These are phyloP conservation scores for Vitis hybrid DNA, from an alignment of 177 flowering plant species.

Conservation along the genomic window DNA sequence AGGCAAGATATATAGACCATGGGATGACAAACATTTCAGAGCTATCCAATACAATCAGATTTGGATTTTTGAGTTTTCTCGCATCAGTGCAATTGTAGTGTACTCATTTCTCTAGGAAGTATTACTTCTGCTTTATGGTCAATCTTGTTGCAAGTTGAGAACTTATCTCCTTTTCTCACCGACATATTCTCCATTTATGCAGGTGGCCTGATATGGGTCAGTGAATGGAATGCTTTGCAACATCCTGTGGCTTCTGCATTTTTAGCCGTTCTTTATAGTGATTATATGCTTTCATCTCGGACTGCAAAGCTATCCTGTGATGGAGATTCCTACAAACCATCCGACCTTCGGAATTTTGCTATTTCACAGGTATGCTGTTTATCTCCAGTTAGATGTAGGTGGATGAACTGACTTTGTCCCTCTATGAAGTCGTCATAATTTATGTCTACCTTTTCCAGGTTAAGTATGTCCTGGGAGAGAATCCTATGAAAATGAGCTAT, in stretches of 20 bases:
- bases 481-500: constrained; percentile 79
- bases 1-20: too few species aligned
- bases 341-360: constrained; percentile 81
- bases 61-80: too few species aligned
- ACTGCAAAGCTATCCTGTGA: constrained; percentile 48
- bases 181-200: constrained; percentile 13
- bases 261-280: constrained; percentile 77
- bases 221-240: constrained; percentile 79
- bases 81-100: neutral
- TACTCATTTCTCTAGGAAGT: neutral
- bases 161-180: neutral
- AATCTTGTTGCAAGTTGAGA: neutral
- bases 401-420: too few species aligned
- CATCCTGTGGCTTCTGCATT: constrained; percentile 91
- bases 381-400: neutral
- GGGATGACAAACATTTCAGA: too few species aligned
- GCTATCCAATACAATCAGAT: too few species aligned
- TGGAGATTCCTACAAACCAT: constrained; percentile 48
- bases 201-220: constrained; percentile 91
- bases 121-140: neutral
- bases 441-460: constrained; percentile 30
- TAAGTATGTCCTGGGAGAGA: constrained; percentile 69
- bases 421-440: too few species aligned
- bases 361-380: constrained; percentile 62
- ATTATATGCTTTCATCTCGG: constrained; percentile 82